Evolutionary conservation across 495 filamentous ascomycete species (phyloP), one percentile per base, ranked within the genome.

Genomic region (Copromyces sp.): DNA sequence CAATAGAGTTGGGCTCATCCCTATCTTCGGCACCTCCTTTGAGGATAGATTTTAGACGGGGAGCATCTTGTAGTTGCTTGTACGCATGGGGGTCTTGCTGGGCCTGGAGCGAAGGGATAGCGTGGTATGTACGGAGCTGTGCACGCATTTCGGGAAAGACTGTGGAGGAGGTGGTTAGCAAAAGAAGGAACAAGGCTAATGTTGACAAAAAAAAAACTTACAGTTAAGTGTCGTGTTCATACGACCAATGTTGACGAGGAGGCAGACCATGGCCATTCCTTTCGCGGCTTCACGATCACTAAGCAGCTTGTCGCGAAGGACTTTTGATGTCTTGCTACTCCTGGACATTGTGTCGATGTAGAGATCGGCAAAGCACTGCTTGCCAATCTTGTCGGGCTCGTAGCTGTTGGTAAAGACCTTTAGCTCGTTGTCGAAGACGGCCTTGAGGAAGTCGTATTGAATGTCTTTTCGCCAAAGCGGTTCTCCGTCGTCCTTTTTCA

Each of bases 111-210:
- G 93, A 97, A 14, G 95, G 95, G 74, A 99, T 99, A 1, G 96
- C 94, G 81, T 99, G 95, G 83, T 98, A 99, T 70, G 95, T 99
- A 80, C 95, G 92, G 41, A 99, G 87, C 76, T 98, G 95, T 61
- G 95, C 95, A 81, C 97, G 93, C 95, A 99, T 99, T 82, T 99
- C 95, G 38, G 96, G 95, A 82, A 99, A 99, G 84, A 99, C 95
- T 98, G 79, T 17, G 45, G 68, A 9, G 74, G 39, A 24, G 5
- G 3, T 37, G 65, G 74, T 85, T 74, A 88, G 81, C 53, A 71
- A 70, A 71, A 61, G 29, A 42, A 24, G 72, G 69, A 69, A 42
- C 9, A 68, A 68, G 71, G 39, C 29, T 59, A 73, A 53, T 73
- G 70, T 39, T 47, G 16, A 40, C 8, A 20, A 39, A 11, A 29